A percentile compares a stretch with the other conserved stretches of the same genome.
These are phyloP conservation scores for Ustulina deusta DNA, from an alignment of 2,329 filamentous ascomycete species.

Conservation along the genomic window DNA sequence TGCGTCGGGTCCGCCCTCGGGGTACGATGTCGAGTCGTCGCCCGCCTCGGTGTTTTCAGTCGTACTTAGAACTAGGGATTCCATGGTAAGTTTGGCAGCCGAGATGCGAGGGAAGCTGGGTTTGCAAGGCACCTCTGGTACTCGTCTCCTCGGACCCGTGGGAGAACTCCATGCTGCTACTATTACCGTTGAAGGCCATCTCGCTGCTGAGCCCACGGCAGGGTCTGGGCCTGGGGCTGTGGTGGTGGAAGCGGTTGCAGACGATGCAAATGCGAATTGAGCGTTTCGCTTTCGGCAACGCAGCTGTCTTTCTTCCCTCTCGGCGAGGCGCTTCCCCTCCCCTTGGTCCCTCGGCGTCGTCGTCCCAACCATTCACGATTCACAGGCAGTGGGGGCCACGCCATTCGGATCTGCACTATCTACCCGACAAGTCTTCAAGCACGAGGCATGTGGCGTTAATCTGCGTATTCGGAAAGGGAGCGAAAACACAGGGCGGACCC, in stretches of 20 bases:
- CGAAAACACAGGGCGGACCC: background rate
- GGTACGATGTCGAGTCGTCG: conserved; percentile 30
- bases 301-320: background rate
- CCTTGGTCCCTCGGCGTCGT: background rate
- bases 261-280: background rate
- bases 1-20: conserved; percentile 33
- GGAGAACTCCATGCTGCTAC: background rate
- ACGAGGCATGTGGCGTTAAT: conserved; percentile 25
- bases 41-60: conserved; percentile 6
- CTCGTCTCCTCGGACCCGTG: background rate
- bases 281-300: background rate
- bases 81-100: background rate
- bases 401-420: conserved; percentile 30
- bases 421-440: conserved; percentile 12
- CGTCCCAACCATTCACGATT: background rate
- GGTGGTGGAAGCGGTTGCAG: background rate
- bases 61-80: background rate
- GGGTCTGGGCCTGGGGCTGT: background rate
- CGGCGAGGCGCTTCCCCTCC: background rate
- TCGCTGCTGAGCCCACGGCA: background rate
- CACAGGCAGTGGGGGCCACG: conserved; percentile 17
- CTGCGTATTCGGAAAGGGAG: conserved; percentile 15
- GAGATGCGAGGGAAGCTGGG: background rate
- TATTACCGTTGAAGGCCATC: background rate
- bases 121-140: background rate